Conservation (phyloP, 1,139 yeast species). For the Sugiyamaella sp. region DNA sequence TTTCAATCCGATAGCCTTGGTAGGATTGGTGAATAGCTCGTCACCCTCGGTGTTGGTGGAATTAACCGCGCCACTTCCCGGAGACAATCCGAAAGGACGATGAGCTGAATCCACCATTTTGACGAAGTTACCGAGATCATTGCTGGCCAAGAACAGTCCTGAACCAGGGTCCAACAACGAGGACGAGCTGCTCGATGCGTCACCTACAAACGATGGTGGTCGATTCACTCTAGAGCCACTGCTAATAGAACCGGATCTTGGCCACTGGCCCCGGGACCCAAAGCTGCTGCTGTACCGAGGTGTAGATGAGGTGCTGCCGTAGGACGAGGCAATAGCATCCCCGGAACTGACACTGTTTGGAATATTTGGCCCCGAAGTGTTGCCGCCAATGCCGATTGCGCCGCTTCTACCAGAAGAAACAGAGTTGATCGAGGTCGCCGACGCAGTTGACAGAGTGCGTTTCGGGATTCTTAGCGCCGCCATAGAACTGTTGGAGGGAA, state of each 20-base stretch:
- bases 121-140: conserved; percentile 80
- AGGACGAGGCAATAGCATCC: conserved; percentile 31
- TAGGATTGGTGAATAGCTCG: no score
- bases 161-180: conserved; percentile 42
- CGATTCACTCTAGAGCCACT: conserved; percentile 26
- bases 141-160: conserved; percentile 50
- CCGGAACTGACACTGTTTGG: conserved; percentile 21
- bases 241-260: conserved; percentile 33
- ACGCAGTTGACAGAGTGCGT: conserved; percentile 34
- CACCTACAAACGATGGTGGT: conserved; percentile 32
- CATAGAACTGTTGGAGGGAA: conserved; percentile 37
- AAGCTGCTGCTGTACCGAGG: conserved; percentile 41
- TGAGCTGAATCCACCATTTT: conserved; percentile 66
- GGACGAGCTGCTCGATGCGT: conserved; percentile 33
- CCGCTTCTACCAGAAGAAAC: conserved; percentile 19
- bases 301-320: conserved; percentile 34
- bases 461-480: conserved; percentile 40
- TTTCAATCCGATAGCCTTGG: no score
- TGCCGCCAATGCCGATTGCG: conserved; percentile 13
- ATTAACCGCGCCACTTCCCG: conserved; percentile 11
- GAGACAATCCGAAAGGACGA: conserved; percentile 17
- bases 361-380: conserved; percentile 2
- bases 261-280: conserved; percentile 37
- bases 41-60: no score
- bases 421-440: conserved; percentile 29